Evolutionary conservation across 2,329 filamentous ascomycete species (phyloP), one percentile per base, ranked within the genome.

Genomic region (Sphaerulina musiva): DNA sequence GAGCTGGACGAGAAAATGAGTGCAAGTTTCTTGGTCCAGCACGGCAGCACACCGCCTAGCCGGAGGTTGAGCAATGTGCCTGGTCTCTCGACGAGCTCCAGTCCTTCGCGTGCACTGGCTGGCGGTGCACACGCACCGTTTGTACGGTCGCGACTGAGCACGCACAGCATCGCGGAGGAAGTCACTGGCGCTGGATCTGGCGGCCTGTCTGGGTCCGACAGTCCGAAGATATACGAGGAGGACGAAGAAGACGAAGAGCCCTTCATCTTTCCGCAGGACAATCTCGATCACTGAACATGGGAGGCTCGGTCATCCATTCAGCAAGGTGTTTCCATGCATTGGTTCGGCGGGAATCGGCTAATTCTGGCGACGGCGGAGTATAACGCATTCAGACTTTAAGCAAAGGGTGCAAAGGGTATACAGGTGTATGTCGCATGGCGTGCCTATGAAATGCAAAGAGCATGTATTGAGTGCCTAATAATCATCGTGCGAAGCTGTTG

Each of bases 141-240:
- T 9, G 89, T 97, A 29, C 92, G 92, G 17, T 96, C 91, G 6
- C 82, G 93, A n/a, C 75, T 98, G 20, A 95, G 89, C 66, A 89
- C 93, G 59, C 91, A 95, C 66, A 93, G 88, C 48, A 89, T 93
- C 56, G 83, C 84, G 42, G 86, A 89, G 67, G 62, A 60, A 68
- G 65, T 56, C 67, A 59, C 59, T 64, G 65, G 55, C 62, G 69
- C 49, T 38, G 8, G 6, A 61, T 62, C 57, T 10, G 56, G 57
- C 26, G 59, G 51, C 6, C 58, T 59, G 4, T 57, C 61, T 17
- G 62, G 58, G 3, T 59, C 57, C 6, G 58, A 59, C 14, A 63
- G 62, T 38, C 57, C 62, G 0, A 53, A 55, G 34, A 56, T 57
- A 17, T 50, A 56, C n/a, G 57, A 57, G 41, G 59, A 59, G 34